Conservation (phyloP, 345 rosid species). For the Salix suchowensis region DNA sequence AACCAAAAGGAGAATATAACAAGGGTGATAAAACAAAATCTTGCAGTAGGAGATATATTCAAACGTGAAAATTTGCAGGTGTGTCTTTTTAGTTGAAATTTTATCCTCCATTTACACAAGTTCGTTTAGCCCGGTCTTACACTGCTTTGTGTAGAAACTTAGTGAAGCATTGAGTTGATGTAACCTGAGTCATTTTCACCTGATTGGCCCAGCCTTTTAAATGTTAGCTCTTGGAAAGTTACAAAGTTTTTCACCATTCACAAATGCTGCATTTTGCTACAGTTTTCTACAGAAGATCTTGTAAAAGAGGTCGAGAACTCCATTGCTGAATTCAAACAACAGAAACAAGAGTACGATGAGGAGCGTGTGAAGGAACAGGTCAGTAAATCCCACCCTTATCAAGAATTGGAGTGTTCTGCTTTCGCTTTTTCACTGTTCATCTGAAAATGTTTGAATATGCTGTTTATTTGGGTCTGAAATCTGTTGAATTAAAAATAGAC, state of each 20-base stretch:
- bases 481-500: too few species aligned
- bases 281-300: conserved; percentile 78
- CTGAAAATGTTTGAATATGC: background rate
- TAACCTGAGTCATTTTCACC: background rate
- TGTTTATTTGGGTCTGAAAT: background rate
- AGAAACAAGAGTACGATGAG: conserved; percentile 81
- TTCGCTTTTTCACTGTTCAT: background rate
- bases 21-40: conserved; percentile 60
- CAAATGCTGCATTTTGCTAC: conserved; percentile 14
- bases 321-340: conserved; percentile 66
- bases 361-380: conserved; percentile 79
- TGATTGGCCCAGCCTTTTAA: too few species aligned
- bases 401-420: background rate
- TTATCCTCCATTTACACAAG: background rate
- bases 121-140: too few species aligned
- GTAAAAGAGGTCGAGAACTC: conserved; percentile 76
- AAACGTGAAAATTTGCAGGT: conserved; percentile 78
- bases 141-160: too few species aligned
- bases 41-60: conserved; percentile 75
- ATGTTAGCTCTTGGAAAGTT: too few species aligned
- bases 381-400: conserved; percentile 6
- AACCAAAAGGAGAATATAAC: conserved; percentile 60
- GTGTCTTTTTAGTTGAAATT: conserved; percentile 16
- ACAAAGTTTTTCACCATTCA: too few species aligned
- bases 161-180: background rate